Base-by-base conservation (phyloP, 768 basidiomycete genomes). In the Collybiopsis luxurians region DNA sequence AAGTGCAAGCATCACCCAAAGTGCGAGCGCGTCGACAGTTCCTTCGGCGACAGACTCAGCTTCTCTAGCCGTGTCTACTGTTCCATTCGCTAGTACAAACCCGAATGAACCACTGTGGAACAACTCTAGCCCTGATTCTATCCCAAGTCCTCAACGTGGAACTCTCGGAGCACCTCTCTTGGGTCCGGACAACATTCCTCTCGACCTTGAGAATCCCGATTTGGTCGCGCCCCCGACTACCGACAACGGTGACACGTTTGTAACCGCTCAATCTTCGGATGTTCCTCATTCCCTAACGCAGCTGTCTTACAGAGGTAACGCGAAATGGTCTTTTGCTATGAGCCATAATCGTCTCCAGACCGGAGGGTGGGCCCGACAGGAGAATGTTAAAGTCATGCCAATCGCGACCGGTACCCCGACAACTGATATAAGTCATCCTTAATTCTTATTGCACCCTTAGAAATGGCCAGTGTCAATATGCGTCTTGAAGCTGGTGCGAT, bases 301-400 rank as follows among this genome's bases (percentile, higher is more conserved):
- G 21, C 57, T 42, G n/a, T 11, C 19, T 34, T 24, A 11, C 56
- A 81, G 80, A 1, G 45, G 58, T 6, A 82, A 83, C 58, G 74
- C 78, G 24, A 83, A 84, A 64, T 84, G 84, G 84, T 76, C 84
- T 0, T 82, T 84, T 64, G 67, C 68, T 57, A 63, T 84, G 40
- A 83, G 81, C 54, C 79, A 79, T 62, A 84, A 82, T 59, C 77
- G 81, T n/a, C 65, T 86, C 15, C 77, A 79, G 57, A 75, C 75
- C 0, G 84, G 83, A 11, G 84, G 84, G 0, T 86, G 84, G 84
- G 80, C 82, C 26, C 73, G 83, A 39, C 75, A 83, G 61, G 73
- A 83, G 65, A 82, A 82, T 53, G 63, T 81, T 79, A 67, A 67
- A 31, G 63, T 67, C 0, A 73, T 84, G 79, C 82, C 83, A 2